Conservation (phyloP, 2,329 filamentous ascomycete genomes). For the Cryoendolithus antarcticus region DNA sequence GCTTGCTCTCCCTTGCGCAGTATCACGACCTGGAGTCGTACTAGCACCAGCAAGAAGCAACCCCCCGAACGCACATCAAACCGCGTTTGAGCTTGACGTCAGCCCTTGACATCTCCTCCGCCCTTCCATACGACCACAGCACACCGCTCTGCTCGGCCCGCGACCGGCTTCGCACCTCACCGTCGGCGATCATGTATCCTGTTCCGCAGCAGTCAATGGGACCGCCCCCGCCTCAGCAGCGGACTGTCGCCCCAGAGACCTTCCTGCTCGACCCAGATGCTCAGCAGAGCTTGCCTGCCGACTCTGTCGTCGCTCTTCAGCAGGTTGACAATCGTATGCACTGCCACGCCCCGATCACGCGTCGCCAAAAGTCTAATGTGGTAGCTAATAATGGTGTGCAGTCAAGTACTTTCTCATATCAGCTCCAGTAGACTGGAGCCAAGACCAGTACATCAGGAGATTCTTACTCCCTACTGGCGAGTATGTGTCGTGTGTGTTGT, state of each 20-base stretch:
- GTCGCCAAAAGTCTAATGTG: too few relatives aligned
- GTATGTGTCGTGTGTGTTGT: slow-evolving; percentile 96
- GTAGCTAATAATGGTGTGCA: too few relatives aligned
- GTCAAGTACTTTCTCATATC: slow-evolving; percentile 99
- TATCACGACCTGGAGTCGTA: slow-evolving; percentile 6
- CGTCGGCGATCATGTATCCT: slow-evolving; percentile 34
- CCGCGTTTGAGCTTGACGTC: slow-evolving; percentile 3
- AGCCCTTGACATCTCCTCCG: slow-evolving; percentile 2
- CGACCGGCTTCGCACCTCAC: too few relatives aligned
- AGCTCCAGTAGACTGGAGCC: slow-evolving; percentile 93
- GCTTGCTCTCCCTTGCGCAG: slow-evolving; percentile 3
- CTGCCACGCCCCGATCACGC: too few relatives aligned
- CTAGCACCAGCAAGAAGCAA: slow-evolving; percentile 1
- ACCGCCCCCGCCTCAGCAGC: slow-evolving; percentile 65
- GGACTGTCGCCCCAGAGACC: slow-evolving; percentile 72
- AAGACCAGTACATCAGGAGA: slow-evolving; percentile 89
- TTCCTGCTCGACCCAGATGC: slow-evolving; percentile 97
- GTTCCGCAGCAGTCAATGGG: slow-evolving; percentile 59
- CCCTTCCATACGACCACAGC: slow-evolving; percentile 1
- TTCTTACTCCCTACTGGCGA: slow-evolving; percentile 94
- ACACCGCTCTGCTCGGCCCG: slow-evolving; percentile 4
- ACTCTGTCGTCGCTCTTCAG: slow-evolving; percentile 92
- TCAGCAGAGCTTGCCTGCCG: slow-evolving; percentile 88
- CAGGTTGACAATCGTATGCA: slow-evolving; percentile 91
- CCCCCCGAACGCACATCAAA: slow-evolving; percentile 5